Evolutionary conservation across 2,329 filamentous ascomycete species (phyloP).

Genomic region (Elsinoe necatrix): DNA sequence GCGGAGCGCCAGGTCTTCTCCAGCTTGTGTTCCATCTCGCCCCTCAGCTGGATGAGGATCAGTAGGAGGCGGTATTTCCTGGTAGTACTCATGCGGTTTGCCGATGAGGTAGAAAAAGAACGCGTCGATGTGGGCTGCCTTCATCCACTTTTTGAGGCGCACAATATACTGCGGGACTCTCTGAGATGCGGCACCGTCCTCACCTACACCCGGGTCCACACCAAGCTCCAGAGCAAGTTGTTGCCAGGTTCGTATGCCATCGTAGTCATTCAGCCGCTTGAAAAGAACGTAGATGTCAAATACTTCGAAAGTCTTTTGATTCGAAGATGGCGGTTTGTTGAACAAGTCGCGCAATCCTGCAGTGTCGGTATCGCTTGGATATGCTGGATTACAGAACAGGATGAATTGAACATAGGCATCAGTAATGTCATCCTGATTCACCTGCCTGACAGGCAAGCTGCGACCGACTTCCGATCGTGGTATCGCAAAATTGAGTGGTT

Average conservation of each 20-base stretch:
- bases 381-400: constrained; percentile 80
- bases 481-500: background rate
- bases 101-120: constrained; percentile 86
- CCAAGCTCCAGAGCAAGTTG: constrained; percentile 80
- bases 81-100: constrained; percentile 72
- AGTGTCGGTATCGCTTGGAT: constrained; percentile 62
- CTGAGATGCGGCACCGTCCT: constrained; percentile 72
- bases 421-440: constrained; percentile 64
- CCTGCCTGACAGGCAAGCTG: constrained; percentile 59
- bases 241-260: constrained; percentile 88
- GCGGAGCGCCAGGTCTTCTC: constrained; percentile 81
- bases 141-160: constrained; percentile 92
- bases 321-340: constrained; percentile 71
- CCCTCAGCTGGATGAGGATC: constrained; percentile 56
- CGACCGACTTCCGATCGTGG: constrained; percentile 30
- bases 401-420: constrained; percentile 79
- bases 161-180: constrained; percentile 95
- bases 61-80: constrained; percentile 58
- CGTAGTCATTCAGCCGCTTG: constrained; percentile 60
- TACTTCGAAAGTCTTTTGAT: constrained; percentile 76
- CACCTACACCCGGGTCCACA: constrained; percentile 71
- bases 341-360: constrained; percentile 66
- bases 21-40: constrained; percentile 72
- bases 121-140: constrained; percentile 87
- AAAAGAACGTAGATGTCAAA: constrained; percentile 72